Conservation (phyloP, 306 rosid species). For the Fragaria iinumae region DNA sequence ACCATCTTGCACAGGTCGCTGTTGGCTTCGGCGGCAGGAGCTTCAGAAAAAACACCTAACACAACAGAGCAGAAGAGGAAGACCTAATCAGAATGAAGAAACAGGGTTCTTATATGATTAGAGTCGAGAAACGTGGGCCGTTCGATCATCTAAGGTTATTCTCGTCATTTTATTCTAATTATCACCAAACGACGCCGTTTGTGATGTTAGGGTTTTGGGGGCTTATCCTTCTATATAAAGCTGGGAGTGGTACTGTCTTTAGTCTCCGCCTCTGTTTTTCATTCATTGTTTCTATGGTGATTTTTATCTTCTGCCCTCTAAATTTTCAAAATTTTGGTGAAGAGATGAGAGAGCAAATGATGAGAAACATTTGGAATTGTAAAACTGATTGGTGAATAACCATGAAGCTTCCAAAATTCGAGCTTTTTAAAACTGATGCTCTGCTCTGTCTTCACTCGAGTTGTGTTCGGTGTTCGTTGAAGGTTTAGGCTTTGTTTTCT, state of each 20-base stretch:
- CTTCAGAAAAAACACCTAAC: neutral
- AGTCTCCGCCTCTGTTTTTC: neutral
- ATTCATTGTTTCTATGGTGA: neutral
- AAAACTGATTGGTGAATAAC: constrained; percentile 13
- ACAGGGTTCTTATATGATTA: neutral
- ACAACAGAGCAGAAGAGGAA: neutral
- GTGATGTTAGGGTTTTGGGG: neutral
- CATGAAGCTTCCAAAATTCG: constrained; percentile 26
- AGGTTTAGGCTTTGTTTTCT: neutral
- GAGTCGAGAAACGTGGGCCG: neutral
- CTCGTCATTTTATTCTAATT: neutral
- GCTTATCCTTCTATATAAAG: neutral
- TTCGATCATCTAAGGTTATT: neutral
- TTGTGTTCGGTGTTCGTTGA: neutral
- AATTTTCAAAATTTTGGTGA: neutral
- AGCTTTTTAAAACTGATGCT: constrained; percentile 26
- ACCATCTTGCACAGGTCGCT: neutral
- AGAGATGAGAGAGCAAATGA: constrained; percentile 7
- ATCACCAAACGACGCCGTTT: neutral
- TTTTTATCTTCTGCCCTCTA: neutral
- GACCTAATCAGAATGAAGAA: neutral
- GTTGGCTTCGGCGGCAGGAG: constrained; percentile 2
- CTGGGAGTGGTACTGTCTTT: no score
- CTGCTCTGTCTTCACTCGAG: neutral
- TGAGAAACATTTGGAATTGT: constrained; percentile 11